These are phyloP conservation scores for Benincasa hispida DNA, from an alignment of 306 rosid species.

Conservation along the genomic window DNA sequence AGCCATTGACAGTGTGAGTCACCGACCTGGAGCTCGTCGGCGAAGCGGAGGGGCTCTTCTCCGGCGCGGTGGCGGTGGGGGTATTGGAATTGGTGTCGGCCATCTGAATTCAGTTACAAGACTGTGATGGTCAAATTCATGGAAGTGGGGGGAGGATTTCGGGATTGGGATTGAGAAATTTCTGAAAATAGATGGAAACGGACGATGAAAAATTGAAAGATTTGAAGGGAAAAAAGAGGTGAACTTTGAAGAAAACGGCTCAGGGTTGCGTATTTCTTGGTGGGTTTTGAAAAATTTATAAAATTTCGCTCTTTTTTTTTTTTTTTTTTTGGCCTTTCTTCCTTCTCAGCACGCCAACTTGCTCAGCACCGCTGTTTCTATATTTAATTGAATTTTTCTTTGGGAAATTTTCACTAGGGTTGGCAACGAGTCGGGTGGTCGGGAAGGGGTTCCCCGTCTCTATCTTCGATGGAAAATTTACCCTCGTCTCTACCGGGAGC, in stretches of 20 bases:
- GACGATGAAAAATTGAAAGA: background rate
- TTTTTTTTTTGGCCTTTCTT: no score
- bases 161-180: background rate
- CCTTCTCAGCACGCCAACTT: no score
- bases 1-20: constrained; percentile 70
- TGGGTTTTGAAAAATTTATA: background rate
- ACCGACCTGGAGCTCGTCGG: constrained; percentile 52
- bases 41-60: constrained; percentile 4
- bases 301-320: background rate
- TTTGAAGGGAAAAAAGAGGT: background rate
- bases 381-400: no score
- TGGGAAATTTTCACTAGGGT: no score
- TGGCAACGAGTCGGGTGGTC: no score
- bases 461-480: no score
- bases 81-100: constrained; percentile 3
- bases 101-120: background rate
- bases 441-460: no score
- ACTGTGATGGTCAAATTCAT: constrained; percentile 4
- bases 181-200: background rate
- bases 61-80: background rate
- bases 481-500: no score
- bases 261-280: constrained; percentile 1
- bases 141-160: background rate
- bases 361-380: no score
- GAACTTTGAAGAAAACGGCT: constrained; percentile 3